Evolutionary conservation across 1,139 yeast species (phyloP).

Genomic region (Blastobotrys ciferrii): DNA sequence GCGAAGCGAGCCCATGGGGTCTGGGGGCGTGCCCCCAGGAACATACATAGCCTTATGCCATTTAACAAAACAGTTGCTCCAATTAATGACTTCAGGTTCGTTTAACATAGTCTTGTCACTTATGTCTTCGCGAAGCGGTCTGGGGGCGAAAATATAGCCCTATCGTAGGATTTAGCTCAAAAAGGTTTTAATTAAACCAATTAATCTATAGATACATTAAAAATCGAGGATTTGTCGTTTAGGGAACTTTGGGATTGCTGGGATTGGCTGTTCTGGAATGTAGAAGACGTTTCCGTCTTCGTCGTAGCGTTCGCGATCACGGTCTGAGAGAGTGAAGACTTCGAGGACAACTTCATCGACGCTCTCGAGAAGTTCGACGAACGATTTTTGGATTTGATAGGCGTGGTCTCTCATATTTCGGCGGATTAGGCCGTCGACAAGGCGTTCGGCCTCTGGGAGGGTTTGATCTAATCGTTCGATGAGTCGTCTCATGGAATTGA

Average conservation of each 20-base stretch:
- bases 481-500: slow-evolving; percentile 82
- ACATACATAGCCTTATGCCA: too few relatives aligned
- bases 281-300: slow-evolving; percentile 79
- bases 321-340: slow-evolving; percentile 68
- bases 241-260: slow-evolving; percentile 25
- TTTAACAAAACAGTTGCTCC: too few relatives aligned
- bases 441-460: slow-evolving; percentile 65
- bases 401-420: slow-evolving; percentile 78
- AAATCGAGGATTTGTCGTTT: slow-evolving; percentile 20
- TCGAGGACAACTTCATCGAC: slow-evolving; percentile 63
- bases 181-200: too few relatives aligned
- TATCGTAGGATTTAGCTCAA: too few relatives aligned
- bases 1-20: too few relatives aligned
- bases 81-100: too few relatives aligned
- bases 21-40: too few relatives aligned
- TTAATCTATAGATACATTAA: slow-evolving; percentile 6
- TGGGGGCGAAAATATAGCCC: too few relatives aligned
- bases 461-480: slow-evolving; percentile 78
- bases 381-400: slow-evolving; percentile 69
- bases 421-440: slow-evolving; percentile 75
- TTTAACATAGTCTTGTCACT: too few relatives aligned
- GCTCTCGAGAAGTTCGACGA: slow-evolving; percentile 54
- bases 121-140: too few relatives aligned
- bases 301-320: slow-evolving; percentile 83
- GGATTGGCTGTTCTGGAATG: slow-evolving; percentile 26